Percentiles rank a stretch among this genome's conserved stretches.
These are phyloP conservation scores for Brassica juncea DNA, from an alignment of 345 rosid species.

Conservation along the genomic window DNA sequence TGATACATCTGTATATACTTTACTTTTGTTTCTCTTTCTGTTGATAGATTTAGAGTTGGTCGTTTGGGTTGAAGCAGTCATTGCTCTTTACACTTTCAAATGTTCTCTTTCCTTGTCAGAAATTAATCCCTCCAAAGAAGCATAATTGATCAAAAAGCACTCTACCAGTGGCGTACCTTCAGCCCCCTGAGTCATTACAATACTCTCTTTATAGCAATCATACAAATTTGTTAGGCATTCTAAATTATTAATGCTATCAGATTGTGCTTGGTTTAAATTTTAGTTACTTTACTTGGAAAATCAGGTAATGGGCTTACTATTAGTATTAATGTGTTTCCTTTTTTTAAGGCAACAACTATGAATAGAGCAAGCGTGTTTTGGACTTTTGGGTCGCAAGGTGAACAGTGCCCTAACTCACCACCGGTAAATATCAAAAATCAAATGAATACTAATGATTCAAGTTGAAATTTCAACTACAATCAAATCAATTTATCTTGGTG, in stretches of 20 bases:
- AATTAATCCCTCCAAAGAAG: not conserved
- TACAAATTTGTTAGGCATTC: not conserved
- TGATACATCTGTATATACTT: not conserved
- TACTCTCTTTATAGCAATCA: slow-evolving; percentile 45
- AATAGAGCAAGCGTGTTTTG: not conserved
- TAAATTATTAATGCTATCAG: not conserved
- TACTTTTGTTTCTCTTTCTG: not conserved
- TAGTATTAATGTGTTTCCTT: not conserved
- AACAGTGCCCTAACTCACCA: not conserved
- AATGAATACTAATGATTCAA: not conserved
- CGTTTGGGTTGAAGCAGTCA: not conserved
- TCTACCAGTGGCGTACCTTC: slow-evolving; percentile 3
- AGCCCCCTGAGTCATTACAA: slow-evolving; percentile 29
- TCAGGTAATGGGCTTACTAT: not conserved
- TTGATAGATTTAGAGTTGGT: slow-evolving; percentile 18
- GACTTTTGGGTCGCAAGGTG: not conserved
- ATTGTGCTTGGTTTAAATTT: not conserved
- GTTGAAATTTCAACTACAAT: not conserved
- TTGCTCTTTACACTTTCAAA: not conserved
- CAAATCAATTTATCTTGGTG: not conserved
- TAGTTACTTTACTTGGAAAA: not conserved
- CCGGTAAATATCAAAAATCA: not conserved
- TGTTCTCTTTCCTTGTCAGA: not conserved
- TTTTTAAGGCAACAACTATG: not conserved
- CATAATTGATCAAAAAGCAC: not conserved